A percentile compares a stretch with the other conserved stretches of the same genome.
Conservation (phyloP, 768 basidiomycete species). For the Lentinula sp. region DNA sequence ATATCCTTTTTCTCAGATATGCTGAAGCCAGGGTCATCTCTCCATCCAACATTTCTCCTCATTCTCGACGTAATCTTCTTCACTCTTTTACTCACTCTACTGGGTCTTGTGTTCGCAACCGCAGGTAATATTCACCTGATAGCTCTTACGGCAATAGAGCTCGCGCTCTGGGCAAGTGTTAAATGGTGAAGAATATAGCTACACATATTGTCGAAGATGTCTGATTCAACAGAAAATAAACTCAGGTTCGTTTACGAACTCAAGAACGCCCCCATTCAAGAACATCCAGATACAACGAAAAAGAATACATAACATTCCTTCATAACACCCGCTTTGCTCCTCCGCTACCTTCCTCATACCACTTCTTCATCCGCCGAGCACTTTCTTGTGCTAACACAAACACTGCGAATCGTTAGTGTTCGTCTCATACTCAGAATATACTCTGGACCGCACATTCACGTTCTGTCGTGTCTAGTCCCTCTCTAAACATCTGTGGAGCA, state of each 20-base stretch:
- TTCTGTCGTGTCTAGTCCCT: constrained; percentile 90
- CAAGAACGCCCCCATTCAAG: constrained; percentile 24
- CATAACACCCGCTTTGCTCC: constrained; percentile 26
- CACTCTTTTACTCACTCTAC: constrained; percentile 51
- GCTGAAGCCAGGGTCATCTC: constrained; percentile 68
- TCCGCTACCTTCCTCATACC: constrained; percentile 72
- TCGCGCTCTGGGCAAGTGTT: constrained; percentile 69
- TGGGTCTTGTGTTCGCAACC: constrained; percentile 53
- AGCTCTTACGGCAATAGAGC: constrained; percentile 56
- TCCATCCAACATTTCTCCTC: constrained; percentile 64
- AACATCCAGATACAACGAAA: constrained; percentile 12
- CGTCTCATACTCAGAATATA: not conserved
- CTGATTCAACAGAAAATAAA: constrained; percentile 9
- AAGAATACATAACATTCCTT: constrained; percentile 21
- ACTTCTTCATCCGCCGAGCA: constrained; percentile 66
- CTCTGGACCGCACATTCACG: constrained; percentile 71
- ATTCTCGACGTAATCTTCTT: constrained; percentile 58
- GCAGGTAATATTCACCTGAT: constrained; percentile 64
- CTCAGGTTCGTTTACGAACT: constrained; percentile 67
- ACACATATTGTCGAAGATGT: not conserved
- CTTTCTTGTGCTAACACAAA: constrained; percentile 85
- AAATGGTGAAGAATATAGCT: constrained; percentile 55
- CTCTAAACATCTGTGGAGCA: constrained; percentile 60
- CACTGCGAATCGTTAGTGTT: constrained; percentile 37
- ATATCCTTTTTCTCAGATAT: constrained; percentile 45